Base-by-base conservation (phyloP, 2,329 filamentous ascomycete genomes). In the Calonectria hongkongensis region DNA sequence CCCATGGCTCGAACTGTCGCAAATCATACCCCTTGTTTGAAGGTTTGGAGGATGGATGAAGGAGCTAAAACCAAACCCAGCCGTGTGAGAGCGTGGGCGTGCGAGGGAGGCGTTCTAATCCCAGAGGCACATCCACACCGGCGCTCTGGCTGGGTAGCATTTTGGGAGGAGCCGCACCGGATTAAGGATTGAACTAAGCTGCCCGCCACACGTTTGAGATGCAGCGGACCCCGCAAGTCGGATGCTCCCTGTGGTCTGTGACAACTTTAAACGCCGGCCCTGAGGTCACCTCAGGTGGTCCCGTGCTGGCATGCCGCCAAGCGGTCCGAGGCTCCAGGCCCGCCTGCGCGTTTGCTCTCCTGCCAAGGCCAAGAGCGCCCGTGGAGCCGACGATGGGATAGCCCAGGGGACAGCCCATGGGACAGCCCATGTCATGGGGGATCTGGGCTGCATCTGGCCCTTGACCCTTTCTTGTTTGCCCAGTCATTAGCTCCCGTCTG, bases 171-270 rank as follows among this genome's bases (percentile, higher is more conserved):
- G 39, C 68, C 60, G 67, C 60, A 56, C 21, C 25, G 51, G 63
- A 66, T 63, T 45, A 66, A 68, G 70, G 70, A 58, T 68, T 64
- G 70, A 50, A 68, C 70, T 58, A 65, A 51, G 58, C 65, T 27
- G 64, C 21, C 66, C 68, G 65, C 70, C 64, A 68, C 70, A 56
- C 47, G 70, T 71, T 71, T 71, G 68, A 66, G 68, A 60, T 33
- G 36, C 27, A 67, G 68, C 39, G 27, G 25, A 21, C 63, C 58
- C 54, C 63, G 54, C 54, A 60, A 48, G 50, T 33, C 47, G 68
- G 47, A 48, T 41, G 33, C 63, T 33, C 51, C 45, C 30, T 62
- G 54, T n/a, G 30, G 54, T 41, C 66, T 51, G 21, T 60, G 66
- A 45, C 58, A 43, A 36, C 48, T 36, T 66, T 71, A 71, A 45